Percentiles rank a stretch among this genome's conserved stretches.
Conservation (phyloP, 441 rosid species). For the Gossypium laxum region DNA sequence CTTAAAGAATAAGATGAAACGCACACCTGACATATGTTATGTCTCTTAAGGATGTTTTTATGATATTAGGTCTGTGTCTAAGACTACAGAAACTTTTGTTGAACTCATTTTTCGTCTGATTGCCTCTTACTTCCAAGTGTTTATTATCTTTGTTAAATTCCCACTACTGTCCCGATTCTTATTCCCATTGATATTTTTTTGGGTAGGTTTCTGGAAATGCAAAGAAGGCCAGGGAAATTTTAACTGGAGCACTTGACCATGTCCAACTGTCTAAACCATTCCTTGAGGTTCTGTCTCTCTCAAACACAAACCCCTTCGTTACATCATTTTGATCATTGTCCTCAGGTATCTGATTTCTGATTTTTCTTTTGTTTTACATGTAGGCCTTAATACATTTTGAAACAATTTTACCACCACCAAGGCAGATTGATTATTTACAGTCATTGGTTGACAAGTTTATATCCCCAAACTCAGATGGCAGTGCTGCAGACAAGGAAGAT, state of each 20-base stretch:
- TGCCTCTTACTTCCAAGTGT: neutral
- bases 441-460: slow-evolving; percentile 62
- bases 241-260: slow-evolving; percentile 63
- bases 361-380: neutral
- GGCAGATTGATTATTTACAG: slow-evolving; percentile 59
- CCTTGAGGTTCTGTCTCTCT: slow-evolving; percentile 48
- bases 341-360: slow-evolving; percentile 10
- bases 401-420: slow-evolving; percentile 54
- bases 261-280: slow-evolving; percentile 68
- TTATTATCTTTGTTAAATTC: neutral
- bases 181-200: neutral
- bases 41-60: neutral
- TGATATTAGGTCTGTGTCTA: neutral
- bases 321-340: neutral
- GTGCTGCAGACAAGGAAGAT: slow-evolving; percentile 72
- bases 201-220: slow-evolving; percentile 56
- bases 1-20: neutral
- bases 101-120: neutral
- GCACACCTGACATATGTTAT: neutral
- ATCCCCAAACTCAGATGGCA: slow-evolving; percentile 43
- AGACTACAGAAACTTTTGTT: neutral
- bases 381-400: slow-evolving; percentile 68
- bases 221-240: slow-evolving; percentile 65
- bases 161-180: neutral
- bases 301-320: neutral